Base-by-base conservation (phyloP, 352 stramenopile genomes). In the Phytophthora palmivora region DNA sequence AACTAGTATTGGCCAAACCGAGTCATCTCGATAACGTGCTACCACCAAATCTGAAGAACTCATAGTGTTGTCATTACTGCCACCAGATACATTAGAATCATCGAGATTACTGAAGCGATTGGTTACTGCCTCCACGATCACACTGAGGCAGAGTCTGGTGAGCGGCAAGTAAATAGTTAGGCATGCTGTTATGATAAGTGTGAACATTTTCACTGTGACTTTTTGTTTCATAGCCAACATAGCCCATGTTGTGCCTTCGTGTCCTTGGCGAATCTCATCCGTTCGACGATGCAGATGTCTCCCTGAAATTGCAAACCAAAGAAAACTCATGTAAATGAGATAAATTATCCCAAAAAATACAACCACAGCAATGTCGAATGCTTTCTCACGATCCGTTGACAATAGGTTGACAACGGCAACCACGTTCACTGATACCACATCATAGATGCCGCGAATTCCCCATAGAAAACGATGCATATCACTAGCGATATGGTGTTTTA, bases 111-210 rank as follows among this genome's bases (percentile, higher is more conserved):
- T 6, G 24, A 28, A 58, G 11, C 4, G 32, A 21, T 28, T 48
- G 0, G 19, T 63, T 19, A 30, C 18, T 37, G 32, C 38, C 4
- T 37, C 51, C 6, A 58, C 6, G 15, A 68, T 11, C 16, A 87
- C 70, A 3, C 84, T 72, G 16, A 87, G 41, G 24, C 60, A 72
- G 2, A 83, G 34, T 9, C 70, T 56, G 0, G 72, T 82, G 18
- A 84, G 36, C 18, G 78, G 78, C 15, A 87, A 42, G 24, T 87
- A 87, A 10, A 82, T 50, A 6, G 65, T 79, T 8, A 85, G 50
- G 19, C 70, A 81, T 9, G 63, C 50, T 4, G 76, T 84, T 24
- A 82, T 70, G 5, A 82, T 58, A 30, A 60, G 68, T 8, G 76
- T 86, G 24, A 72, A 71, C 6, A 71, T 6, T 51, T 78, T 77